Base-by-base conservation (phyloP, 345 rosid species). In the Brassica cretica region DNA sequence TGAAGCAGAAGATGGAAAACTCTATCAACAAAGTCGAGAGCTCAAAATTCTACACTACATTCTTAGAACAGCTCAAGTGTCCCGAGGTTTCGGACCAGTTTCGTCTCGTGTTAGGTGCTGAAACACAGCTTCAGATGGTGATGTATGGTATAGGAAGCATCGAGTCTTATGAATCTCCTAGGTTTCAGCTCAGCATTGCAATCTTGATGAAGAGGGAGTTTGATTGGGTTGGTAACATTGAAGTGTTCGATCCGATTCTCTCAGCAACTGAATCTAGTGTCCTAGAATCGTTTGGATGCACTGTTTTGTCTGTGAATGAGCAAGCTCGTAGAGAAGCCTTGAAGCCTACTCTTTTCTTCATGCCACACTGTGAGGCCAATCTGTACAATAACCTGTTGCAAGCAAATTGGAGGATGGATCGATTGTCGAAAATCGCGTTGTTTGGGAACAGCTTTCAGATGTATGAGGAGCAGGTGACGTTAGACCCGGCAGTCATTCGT, bases 291-390 rank as follows among this genome's bases (percentile, higher is more conserved):
- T 69, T 95, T 6, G 98, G 94, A 39, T 95, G 97, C 66, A 81
- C 84, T 0, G 91, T 91, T 71, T 80, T 93, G 11, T 87, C 89
- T 3, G 62, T 89, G 33, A 95, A 95, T 6, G 97, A 95, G 84
- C 90, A 91, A 56, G 98, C 89, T 51, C 87, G 91, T n/a, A 85
- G 94, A 11, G 77, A 81, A 67, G 97, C 86, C 51, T 46, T 35
- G 59, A 90, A 84, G 76, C 94, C 98, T 64, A 88, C 89, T 0
- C 85, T 93, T 41, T 93, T 95, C 82, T 93, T 83, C 79, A 93
- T 93, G 99, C 96, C 96, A 7, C 98, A 93, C 68, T 95, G 98
- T 29, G 98, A 93, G 39, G 97, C 91, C 8, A 90, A 66, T 84
- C 67, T 95, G 16, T 95, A 90, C 29, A 76, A 78, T 83, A 90